These are phyloP conservation scores for Annona squamosa DNA, from an alignment of 164 flowering plant genomes.

Conservation along the genomic window DNA sequence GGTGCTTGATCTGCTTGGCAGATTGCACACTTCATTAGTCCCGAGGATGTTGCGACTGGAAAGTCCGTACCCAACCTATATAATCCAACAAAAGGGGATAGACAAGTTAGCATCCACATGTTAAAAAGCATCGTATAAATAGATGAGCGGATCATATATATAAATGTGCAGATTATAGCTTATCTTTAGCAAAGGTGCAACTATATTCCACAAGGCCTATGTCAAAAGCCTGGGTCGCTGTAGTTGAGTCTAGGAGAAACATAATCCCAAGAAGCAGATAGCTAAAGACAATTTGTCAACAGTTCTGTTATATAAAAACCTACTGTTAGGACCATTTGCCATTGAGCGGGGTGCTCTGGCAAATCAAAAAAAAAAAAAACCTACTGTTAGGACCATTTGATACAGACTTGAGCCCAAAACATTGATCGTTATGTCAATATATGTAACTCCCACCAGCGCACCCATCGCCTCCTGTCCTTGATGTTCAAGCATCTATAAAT, in stretches of 20 bases:
- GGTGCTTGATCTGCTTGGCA: conserved; percentile 82
- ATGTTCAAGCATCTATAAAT: no score
- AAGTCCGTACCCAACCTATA: conserved; percentile 84
- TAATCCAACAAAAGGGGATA: conserved; percentile 11
- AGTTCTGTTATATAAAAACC: neutral
- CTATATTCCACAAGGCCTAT: neutral
- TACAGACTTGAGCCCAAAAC: neutral
- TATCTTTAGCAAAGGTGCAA: no score
- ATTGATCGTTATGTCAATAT: neutral
- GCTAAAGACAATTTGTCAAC: neutral
- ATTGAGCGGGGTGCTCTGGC: no score
- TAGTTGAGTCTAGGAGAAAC: neutral
- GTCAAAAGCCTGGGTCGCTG: neutral
- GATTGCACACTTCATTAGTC: conserved; percentile 66
- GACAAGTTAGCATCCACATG: neutral
- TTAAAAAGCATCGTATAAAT: neutral
- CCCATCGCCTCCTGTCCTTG: neutral
- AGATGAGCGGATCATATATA: neutral
- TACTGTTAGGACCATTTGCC: neutral
- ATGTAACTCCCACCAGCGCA: neutral
- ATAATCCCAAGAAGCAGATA: neutral
- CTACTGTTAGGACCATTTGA: neutral
- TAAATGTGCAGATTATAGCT: no score
- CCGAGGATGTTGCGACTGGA: conserved; percentile 45
- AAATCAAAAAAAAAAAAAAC: no score